These are phyloP conservation scores for Pseudotulostoma volvatum DNA, from an alignment of 495 filamentous ascomycete genomes.

Conservation along the genomic window DNA sequence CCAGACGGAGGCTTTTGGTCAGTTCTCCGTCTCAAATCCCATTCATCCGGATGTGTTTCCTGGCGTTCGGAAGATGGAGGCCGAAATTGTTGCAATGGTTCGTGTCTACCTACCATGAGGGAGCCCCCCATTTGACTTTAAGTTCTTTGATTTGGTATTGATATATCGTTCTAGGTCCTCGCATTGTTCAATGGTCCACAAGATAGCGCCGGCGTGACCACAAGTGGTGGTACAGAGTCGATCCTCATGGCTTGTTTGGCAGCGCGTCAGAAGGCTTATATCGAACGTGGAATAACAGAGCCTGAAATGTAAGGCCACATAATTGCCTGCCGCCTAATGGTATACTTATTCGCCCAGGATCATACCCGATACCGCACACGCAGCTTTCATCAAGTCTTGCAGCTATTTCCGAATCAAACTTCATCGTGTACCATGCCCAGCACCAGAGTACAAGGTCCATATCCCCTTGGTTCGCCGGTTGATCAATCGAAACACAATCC, in stretches of 20 bases:
- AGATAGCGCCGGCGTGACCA: conserved; percentile 73
- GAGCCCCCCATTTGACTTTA: too few relatives aligned
- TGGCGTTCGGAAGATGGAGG: conserved; percentile 97
- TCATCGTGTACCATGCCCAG: conserved; percentile 77
- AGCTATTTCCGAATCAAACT: conserved; percentile 91
- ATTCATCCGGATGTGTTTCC: conserved; percentile 98
- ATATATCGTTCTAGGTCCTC: conserved; percentile 36
- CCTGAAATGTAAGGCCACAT: conserved; percentile 64
- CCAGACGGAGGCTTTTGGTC: conserved; percentile 80
- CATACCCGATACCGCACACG: conserved; percentile 83
- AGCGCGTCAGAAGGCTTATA: conserved; percentile 74
- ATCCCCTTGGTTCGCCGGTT: conserved; percentile 58
- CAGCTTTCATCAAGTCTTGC: conserved; percentile 89
- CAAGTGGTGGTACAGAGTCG: conserved; percentile 85
- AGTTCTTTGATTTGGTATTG: not conserved
- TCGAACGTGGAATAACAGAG: conserved; percentile 73
- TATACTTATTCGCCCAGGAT: conserved; percentile 39
- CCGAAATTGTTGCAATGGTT: conserved; percentile 93
- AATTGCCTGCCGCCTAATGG: not conserved
- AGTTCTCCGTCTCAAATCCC: conserved; percentile 94
- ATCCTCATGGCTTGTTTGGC: conserved; percentile 88
- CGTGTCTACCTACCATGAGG: too few relatives aligned
- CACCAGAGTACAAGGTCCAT: conserved; percentile 71
- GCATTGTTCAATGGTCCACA: conserved; percentile 80
- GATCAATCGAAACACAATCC: conserved; percentile 90